Evolutionary conservation across 2,329 filamentous ascomycete species (phyloP).

Genomic region (Hypoxylon sp.): DNA sequence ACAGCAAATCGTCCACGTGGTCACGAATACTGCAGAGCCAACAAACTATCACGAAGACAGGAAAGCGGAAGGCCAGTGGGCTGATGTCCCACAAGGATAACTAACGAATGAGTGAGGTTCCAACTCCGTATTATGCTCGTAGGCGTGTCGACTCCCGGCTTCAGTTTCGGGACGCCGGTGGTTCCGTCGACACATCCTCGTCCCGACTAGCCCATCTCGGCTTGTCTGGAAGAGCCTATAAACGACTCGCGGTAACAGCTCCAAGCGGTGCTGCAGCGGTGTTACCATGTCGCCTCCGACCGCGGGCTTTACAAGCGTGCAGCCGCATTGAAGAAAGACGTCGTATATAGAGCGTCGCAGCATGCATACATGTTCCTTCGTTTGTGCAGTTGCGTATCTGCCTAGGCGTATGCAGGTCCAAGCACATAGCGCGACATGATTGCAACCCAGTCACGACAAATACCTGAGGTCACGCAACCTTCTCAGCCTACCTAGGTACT

Average conservation of each 20-base stretch:
- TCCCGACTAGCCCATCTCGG: constrained; percentile 4
- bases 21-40: constrained; percentile 15
- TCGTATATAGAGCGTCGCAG: background rate
- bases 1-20: constrained; percentile 28
- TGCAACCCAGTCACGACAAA: background rate
- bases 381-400: background rate
- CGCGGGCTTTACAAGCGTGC: constrained; percentile 25
- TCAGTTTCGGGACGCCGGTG: constrained; percentile 14
- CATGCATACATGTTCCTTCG: background rate
- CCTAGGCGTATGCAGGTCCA: constrained; percentile 35
- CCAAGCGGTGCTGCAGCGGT: constrained; percentile 6
- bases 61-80: constrained; percentile 1
- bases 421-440: constrained; percentile 23
- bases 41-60: background rate
- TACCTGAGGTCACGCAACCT: constrained; percentile 14
- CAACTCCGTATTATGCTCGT: constrained; percentile 7
- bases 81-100: constrained; percentile 20
- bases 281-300: constrained; percentile 18
- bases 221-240: constrained; percentile 3
- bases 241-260: constrained; percentile 16
- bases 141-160: constrained; percentile 12
- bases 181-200: background rate
- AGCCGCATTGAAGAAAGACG: constrained; percentile 19
- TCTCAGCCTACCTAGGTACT: too few species aligned
- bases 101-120: constrained; percentile 17